Base-by-base conservation (phyloP, 441 rosid genomes). In the Mallotus japonicus region DNA sequence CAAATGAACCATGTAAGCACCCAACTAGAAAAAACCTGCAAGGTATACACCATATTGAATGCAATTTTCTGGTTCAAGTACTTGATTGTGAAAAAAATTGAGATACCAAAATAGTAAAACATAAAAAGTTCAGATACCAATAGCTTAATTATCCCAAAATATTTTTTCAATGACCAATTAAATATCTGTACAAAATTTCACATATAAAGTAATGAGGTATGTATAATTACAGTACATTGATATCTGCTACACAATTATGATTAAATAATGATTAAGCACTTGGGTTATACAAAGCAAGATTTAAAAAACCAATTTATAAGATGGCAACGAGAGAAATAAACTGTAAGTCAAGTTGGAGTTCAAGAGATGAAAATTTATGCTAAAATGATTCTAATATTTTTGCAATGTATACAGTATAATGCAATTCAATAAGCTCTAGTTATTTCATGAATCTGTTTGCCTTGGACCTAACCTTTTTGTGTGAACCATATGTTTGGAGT, bases 401-500 rank as follows among this genome's bases (percentile, higher is more conserved):
- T 22, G 11, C 22, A 17, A 16, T 15, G 1, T 20, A 65, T 20
- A 10, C 40, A 16, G 10, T 28, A 49, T 49, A 51, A 24, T 34
- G 10, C 9, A 12, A 6, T 13, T 47, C 14, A 28, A 12, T 46
- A 16, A 20, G 54, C 54, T 65, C 16, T 47, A 46, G 53, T 34
- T 17, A 65, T 49, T 50, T 24, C 8, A 40, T 3, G 2, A 16
- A 0, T 62, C 14, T 62, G 17, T 11, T 1, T 65, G 69, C 37
- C 22, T 20, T 44, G 32, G 28, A 64, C 14, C 19, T 47, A 65
- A 11, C 11, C 22, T 54, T 20, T 13, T 22, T 40, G 65, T 12
- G 17, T 62, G 65, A 40, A 62, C 19, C 62, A 58, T 58, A 62
- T 17, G 13, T 62, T 37, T 62, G 24, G 47, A 61, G 65, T 11